Evolutionary conservation across 2,329 filamentous ascomycete genomes (phyloP).

Genomic region (Madurella mycetomatis): DNA sequence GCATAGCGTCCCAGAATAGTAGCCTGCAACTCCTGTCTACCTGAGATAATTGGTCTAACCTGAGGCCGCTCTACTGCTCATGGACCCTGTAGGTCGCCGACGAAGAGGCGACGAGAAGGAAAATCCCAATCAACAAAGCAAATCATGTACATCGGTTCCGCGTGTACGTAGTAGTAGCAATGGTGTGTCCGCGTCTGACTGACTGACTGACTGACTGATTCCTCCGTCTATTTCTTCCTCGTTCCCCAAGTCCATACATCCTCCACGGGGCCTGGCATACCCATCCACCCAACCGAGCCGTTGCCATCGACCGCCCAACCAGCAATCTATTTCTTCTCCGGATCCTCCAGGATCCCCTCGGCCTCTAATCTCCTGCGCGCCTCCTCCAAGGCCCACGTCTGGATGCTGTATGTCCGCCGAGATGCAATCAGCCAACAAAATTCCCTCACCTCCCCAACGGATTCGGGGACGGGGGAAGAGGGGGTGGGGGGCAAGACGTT

Average conservation of each 20-base stretch:
- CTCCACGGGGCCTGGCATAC: neutral
- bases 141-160: constrained; percentile 5
- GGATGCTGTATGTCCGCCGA: constrained; percentile 62
- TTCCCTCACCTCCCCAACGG: neutral
- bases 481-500: constrained; percentile 31
- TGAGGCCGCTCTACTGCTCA: no score
- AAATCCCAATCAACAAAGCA: neutral
- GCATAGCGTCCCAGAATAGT: no score
- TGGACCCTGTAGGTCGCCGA: no score
- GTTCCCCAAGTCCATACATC: neutral
- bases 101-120: neutral
- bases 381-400: constrained; percentile 98
- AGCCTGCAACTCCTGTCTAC: neutral
- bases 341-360: constrained; percentile 88
- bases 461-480: neutral
- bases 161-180: neutral
- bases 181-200: neutral
- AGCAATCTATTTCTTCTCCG: constrained; percentile 49
- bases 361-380: constrained; percentile 90
- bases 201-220: neutral
- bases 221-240: neutral
- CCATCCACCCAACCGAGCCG: neutral
- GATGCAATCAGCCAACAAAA: neutral
- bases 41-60: no score
- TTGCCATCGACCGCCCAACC: no score